phyloP scores from a whole-genome alignment of 139 green algal genomes.

The Chlamydomonas incerta region DNA sequence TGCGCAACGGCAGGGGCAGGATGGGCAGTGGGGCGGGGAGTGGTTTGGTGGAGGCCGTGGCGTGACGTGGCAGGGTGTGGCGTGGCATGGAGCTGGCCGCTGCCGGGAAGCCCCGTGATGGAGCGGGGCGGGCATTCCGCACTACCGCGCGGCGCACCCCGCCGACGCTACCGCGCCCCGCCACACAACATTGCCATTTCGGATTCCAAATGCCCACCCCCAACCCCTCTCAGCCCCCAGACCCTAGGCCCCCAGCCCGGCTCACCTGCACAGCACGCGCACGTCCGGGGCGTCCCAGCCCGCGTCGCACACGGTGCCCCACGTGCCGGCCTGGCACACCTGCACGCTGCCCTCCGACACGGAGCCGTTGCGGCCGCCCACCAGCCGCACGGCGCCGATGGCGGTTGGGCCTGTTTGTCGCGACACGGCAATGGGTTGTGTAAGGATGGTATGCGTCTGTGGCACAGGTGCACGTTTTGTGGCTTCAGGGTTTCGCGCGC shows the following conservation, averaged over 20 bases:
- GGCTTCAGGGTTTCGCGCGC: background rate
- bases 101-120: too few relatives aligned
- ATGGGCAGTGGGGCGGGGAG: too few relatives aligned
- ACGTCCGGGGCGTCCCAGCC: slow-evolving; percentile 15
- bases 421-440: background rate
- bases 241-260: background rate
- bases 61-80: too few relatives aligned
- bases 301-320: slow-evolving; percentile 23
- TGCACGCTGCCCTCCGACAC: background rate
- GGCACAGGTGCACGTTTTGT: background rate
- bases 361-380: background rate
- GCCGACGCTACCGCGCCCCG: too few relatives aligned
- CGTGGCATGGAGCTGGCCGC: too few relatives aligned
- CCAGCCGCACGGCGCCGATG: background rate
- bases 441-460: background rate
- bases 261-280: slow-evolving; percentile 11
- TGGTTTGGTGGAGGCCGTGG: too few relatives aligned
- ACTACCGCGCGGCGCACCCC: too few relatives aligned
- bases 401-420: background rate
- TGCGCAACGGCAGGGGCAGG: too few relatives aligned
- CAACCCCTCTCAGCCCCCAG: background rate
- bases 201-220: too few relatives aligned
- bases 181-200: too few relatives aligned
- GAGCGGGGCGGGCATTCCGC: too few relatives aligned
- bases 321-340: slow-evolving; percentile 9